Conservation (phyloP, 2,329 filamentous ascomycete genomes). For the Neobulgaria alba region DNA sequence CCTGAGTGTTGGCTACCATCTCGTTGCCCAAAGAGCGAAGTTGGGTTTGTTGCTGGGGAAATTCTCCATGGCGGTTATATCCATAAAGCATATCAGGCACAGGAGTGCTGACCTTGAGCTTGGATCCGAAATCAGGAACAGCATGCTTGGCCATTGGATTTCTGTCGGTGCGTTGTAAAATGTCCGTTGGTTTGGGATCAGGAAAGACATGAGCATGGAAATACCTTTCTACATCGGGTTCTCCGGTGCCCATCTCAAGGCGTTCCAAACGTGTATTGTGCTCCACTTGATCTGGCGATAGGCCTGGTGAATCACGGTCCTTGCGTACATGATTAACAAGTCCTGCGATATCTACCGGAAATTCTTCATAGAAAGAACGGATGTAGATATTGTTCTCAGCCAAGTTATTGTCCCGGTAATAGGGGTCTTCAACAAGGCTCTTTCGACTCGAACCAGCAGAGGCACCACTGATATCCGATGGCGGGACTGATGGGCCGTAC, state of each 20-base stretch:
- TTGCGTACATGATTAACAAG: conserved; percentile 15
- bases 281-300: conserved; percentile 10
- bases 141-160: conserved; percentile 13
- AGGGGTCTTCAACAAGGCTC: conserved; percentile 18
- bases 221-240: conserved; percentile 18
- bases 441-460: conserved; percentile 15
- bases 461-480: conserved; percentile 11
- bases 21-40: conserved; percentile 17
- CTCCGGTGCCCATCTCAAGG: conserved; percentile 14
- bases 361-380: conserved; percentile 11
- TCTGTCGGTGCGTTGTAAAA: conserved; percentile 12
- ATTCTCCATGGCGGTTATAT: conserved; percentile 15
- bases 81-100: conserved; percentile 23
- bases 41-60: conserved; percentile 18
- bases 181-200: conserved; percentile 7
- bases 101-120: conserved; percentile 16
- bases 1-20: conserved; percentile 14
- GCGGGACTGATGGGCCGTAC: conserved; percentile 7
- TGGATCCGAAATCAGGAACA: conserved; percentile 14
- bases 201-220: conserved; percentile 16
- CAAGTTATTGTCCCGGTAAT: conserved; percentile 20
- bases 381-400: conserved; percentile 21
- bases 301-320: conserved; percentile 17
- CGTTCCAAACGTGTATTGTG: conserved; percentile 10
- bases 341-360: conserved; percentile 15